Percentiles rank a stretch among this genome's conserved stretches.
Conservation (phyloP, 768 basidiomycete species). For the Mycena leptocephala region DNA sequence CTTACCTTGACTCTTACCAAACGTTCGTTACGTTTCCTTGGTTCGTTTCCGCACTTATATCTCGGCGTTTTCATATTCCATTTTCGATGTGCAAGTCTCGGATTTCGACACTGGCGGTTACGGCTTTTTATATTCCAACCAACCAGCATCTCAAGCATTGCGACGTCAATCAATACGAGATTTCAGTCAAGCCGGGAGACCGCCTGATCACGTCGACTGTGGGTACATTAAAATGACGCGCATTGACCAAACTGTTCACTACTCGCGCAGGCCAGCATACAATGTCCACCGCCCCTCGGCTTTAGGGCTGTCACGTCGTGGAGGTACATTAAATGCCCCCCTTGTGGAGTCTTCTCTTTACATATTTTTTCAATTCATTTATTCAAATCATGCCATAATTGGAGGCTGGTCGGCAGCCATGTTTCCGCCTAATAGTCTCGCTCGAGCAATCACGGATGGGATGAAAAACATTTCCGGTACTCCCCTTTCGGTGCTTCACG, state of each 20-base stretch:
- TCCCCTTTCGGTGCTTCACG: background rate
- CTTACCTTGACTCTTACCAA: no score
- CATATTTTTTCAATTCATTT: background rate
- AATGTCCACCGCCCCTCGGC: background rate
- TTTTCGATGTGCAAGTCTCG: background rate
- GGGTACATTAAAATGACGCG: background rate
- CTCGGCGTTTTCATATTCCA: background rate
- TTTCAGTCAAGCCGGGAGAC: background rate
- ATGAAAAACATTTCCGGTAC: background rate
- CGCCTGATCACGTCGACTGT: background rate
- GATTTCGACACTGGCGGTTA: background rate
- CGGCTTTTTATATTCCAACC: background rate
- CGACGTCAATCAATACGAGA: background rate
- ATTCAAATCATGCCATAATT: background rate
- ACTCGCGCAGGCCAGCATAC: background rate
- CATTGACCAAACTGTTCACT: background rate
- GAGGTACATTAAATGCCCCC: background rate
- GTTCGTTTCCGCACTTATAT: background rate
- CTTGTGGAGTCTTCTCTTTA: background rate
- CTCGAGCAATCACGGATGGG: background rate
- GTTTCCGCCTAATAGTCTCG: background rate
- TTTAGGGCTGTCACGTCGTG: background rate
- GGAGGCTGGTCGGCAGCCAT: background rate
- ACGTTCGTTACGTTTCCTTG: no score
- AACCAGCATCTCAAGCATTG: background rate